These are phyloP conservation scores for Clonostachys rosea DNA, from an alignment of 2,329 filamentous ascomycete species.

Conservation along the genomic window DNA sequence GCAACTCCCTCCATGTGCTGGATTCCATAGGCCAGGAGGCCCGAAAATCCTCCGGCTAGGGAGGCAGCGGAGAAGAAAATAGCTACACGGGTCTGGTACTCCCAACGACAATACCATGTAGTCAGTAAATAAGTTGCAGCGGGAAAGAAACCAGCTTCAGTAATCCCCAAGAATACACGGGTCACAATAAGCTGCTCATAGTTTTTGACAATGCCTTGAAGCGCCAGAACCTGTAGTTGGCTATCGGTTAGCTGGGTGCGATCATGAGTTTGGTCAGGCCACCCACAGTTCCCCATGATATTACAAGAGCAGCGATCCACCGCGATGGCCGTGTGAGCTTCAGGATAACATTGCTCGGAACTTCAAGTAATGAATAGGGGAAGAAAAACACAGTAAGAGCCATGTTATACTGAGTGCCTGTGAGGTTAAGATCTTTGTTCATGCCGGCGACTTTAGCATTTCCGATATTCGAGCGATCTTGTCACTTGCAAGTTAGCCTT, in stretches of 20 bases:
- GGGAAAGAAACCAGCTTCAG: conserved; percentile 33
- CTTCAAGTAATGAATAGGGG: conserved; percentile 44
- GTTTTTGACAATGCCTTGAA: conserved; percentile 30
- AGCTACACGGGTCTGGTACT: conserved; percentile 11
- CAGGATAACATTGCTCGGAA: conserved; percentile 27
- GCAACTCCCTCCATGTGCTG: conserved; percentile 13
- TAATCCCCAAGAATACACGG: conserved; percentile 33
- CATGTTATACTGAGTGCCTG: conserved; percentile 52
- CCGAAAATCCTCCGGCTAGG: conserved; percentile 12
- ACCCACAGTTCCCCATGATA: conserved; percentile 2
- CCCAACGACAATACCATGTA: conserved; percentile 2
- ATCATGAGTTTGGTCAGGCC: conserved; percentile 43
- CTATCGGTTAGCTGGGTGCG: conserved; percentile 37
- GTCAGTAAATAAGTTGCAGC: conserved; percentile 5
- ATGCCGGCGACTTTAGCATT: conserved; percentile 44
- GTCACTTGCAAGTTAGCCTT: too few relatives aligned
- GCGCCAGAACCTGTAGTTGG: conserved; percentile 30
- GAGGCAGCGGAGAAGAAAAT: conserved; percentile 19
- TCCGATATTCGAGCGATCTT: conserved; percentile 42
- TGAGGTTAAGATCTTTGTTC: conserved; percentile 35
- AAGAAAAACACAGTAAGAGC: conserved; percentile 52
- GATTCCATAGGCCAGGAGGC: conserved; percentile 12
- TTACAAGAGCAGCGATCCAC: conserved; percentile 5
- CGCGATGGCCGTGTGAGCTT: conserved; percentile 5
- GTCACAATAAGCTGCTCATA: conserved; percentile 39